Base-by-base conservation (phyloP, 768 basidiomycete species). In the Boletus reticulatus region DNA sequence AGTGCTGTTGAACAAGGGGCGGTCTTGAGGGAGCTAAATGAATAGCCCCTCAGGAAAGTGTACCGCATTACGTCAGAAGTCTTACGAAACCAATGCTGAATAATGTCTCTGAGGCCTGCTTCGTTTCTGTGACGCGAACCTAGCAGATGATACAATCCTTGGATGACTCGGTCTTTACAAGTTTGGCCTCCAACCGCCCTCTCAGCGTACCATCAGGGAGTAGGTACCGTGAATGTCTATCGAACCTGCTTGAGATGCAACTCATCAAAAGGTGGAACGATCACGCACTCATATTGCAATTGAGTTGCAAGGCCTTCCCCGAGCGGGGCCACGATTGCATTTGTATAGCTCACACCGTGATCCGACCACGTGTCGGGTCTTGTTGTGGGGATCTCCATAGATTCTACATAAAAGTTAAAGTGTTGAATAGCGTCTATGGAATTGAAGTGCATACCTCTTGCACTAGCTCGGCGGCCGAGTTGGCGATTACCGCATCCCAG, bases 11-110 rank as follows among this genome's bases (percentile, higher is more conserved):
- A n/a, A n/a, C n/a, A 24, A 24, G 24, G 24, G 24, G 24, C 4
- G 24, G 24, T 24, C 24, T 7, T 32, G 32, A 9, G 32, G 32
- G 12, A 2, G 4, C 8, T 2, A 12, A 34, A 13, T 34, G 12
- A 10, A 34, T 34, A 34, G 34, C 24, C 36, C 53, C 39, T 61
- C 65, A 69, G 77, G 7, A 81, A 0, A 80, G 75, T 59, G 47
- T 43, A 83, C 84, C 47, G 78, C 71, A 56, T 55, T 34, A 34
- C 13, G 34, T 12, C 34, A 34, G 7, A 27, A 29, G 27, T 29
- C 27, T 29, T 9, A 29, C 27, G 27, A 29, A 29, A 29, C 9
- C 27, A 27, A 27, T 27, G 27, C 27, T 29, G 27, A 29, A 9
- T 29, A 29, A 29, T 29, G 8, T 29, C n/a, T n/a, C n/a, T n/a